phyloP scores from a whole-genome alignment of 495 filamentous ascomycete genomes.

The Trichocladium antarcticum region DNA sequence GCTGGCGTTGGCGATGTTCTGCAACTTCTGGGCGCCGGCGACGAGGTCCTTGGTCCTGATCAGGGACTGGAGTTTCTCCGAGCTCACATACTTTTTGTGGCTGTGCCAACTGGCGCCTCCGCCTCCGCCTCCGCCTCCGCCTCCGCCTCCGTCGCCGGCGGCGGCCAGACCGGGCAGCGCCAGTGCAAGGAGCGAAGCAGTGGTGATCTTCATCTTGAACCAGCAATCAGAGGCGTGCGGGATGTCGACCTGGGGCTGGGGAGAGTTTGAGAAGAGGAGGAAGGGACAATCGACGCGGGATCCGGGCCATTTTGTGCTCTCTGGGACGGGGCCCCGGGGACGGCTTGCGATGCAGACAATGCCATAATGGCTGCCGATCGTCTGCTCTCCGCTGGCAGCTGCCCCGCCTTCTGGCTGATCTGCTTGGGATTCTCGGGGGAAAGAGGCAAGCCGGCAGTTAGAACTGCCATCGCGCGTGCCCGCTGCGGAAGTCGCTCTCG shows the following conservation, averaged over 20 bases:
- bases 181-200: slow-evolving; percentile 5
- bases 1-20: slow-evolving; percentile 30
- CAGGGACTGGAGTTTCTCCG: slow-evolving; percentile 22
- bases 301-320: neutral
- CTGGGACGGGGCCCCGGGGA: neutral
- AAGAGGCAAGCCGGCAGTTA: neutral
- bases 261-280: neutral
- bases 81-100: slow-evolving; percentile 12
- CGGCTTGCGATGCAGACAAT: no score
- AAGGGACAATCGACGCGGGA: neutral
- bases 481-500: slow-evolving; percentile 12
- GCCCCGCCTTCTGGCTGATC: neutral
- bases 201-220: slow-evolving; percentile 9
- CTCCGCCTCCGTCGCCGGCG: neutral
- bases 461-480: slow-evolving; percentile 1
- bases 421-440: neutral
- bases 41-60: slow-evolving; percentile 34
- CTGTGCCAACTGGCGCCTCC: neutral
- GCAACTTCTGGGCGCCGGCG: slow-evolving; percentile 35
- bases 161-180: slow-evolving; percentile 4
- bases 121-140: neutral
- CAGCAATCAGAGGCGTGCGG: neutral
- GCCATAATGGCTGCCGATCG: no score
- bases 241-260: neutral
- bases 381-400: neutral